These are phyloP conservation scores for Elasticomyces elasticus DNA, from an alignment of 495 filamentous ascomycete species.

Conservation along the genomic window DNA sequence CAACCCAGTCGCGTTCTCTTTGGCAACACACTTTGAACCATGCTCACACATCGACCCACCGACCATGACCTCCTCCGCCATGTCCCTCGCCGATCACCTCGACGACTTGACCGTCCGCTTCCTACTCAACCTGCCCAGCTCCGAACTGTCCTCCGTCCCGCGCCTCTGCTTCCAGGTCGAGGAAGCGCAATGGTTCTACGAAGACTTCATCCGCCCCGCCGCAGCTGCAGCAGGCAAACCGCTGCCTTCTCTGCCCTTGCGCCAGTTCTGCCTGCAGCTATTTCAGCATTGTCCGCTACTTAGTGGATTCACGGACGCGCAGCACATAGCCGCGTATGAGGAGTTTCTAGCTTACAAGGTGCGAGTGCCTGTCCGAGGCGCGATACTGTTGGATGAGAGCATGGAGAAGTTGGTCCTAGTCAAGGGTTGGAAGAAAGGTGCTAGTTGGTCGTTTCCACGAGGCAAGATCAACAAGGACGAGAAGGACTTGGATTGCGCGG, in stretches of 20 bases:
- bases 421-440: conserved; percentile 93
- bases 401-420: conserved; percentile 91
- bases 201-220: conserved; percentile 90
- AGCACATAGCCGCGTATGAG: conserved; percentile 70
- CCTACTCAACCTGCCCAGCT: conserved; percentile 85
- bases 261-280: conserved; percentile 73
- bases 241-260: conserved; percentile 73
- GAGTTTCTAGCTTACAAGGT: conserved; percentile 91
- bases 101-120: conserved; percentile 94
- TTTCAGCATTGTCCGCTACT: conserved; percentile 89
- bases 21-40: too few species aligned
- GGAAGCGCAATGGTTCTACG: conserved; percentile 99
- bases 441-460: conserved; percentile 91
- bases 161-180: conserved; percentile 97
- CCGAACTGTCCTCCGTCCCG: conserved; percentile 79
- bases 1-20: too few species aligned
- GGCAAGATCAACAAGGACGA: conserved; percentile 98
- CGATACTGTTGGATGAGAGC: conserved; percentile 77
- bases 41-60: neutral
- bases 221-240: conserved; percentile 43
- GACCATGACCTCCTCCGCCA: conserved; percentile 1
- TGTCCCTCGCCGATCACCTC: conserved; percentile 51
- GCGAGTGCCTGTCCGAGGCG: conserved; percentile 83
- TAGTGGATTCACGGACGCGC: conserved; percentile 63
- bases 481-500: conserved; percentile 79